A percentile compares a stretch with the other conserved stretches of the same genome.
Conservation (phyloP, 2,329 filamentous ascomycete genomes). For the Penicillium sp. region DNA sequence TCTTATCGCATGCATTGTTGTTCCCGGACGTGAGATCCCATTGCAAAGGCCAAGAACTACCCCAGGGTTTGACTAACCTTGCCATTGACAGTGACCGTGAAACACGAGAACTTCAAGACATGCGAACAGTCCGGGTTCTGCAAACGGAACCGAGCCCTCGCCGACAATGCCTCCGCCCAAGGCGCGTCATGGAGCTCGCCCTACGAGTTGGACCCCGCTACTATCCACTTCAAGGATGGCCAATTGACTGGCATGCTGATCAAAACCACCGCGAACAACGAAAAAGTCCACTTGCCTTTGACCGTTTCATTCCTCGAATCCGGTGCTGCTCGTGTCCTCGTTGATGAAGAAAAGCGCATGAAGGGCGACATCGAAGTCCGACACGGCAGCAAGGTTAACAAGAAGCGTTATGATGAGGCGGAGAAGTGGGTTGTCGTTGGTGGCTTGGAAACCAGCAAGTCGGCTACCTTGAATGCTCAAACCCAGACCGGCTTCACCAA, state of each 20-base stretch:
- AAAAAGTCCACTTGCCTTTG: slow-evolving; percentile 75
- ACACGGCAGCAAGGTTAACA: slow-evolving; percentile 77
- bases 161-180: slow-evolving; percentile 68
- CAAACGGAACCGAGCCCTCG: slow-evolving; percentile 86
- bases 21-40: slow-evolving; percentile 59
- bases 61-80: slow-evolving; percentile 6
- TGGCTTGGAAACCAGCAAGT: slow-evolving; percentile 68
- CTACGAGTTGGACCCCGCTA: slow-evolving; percentile 71
- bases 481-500: slow-evolving; percentile 66
- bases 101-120: slow-evolving; percentile 96
- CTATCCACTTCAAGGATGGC: slow-evolving; percentile 74
- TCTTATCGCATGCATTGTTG: slow-evolving; percentile 59
- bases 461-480: slow-evolving; percentile 66
- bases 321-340: slow-evolving; percentile 77
- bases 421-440: slow-evolving; percentile 84
- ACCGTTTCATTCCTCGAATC: slow-evolving; percentile 87
- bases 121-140: slow-evolving; percentile 96
- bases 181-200: slow-evolving; percentile 73
- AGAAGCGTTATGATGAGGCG: slow-evolving; percentile 92
- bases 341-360: slow-evolving; percentile 88
- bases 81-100: slow-evolving; percentile 66
- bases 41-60: not conserved
- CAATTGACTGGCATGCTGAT: slow-evolving; percentile 76
- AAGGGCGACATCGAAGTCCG: slow-evolving; percentile 86
- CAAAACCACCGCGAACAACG: slow-evolving; percentile 69